Evolutionary conservation across 2,329 filamentous ascomycete genomes (phyloP).

Genomic region (Scortechinia acanthostroma): DNA sequence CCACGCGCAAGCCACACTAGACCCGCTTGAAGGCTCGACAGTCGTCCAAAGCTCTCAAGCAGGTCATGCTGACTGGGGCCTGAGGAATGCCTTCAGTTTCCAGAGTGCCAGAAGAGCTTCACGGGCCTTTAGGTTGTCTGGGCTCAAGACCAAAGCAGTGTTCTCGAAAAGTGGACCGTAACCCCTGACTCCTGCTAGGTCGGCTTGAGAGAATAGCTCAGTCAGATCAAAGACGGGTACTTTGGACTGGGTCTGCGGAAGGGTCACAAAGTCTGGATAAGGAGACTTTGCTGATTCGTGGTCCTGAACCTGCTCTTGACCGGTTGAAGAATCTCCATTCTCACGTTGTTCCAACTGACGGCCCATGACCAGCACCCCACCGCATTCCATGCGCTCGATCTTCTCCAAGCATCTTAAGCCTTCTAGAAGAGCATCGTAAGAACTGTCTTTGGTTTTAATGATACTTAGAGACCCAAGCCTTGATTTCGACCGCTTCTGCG

Average conservation of each 20-base stretch:
- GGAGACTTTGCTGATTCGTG: too few species aligned
- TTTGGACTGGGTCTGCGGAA: conserved; percentile 15
- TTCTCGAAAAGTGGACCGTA: conserved; percentile 16
- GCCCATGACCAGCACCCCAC: conserved; percentile 16
- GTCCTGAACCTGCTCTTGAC: neutral
- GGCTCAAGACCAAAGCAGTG: conserved; percentile 23
- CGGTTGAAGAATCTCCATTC: neutral
- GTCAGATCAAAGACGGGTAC: conserved; percentile 26
- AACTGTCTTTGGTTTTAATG: neutral
- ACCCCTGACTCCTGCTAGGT: conserved; percentile 16
- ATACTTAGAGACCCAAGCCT: too few species aligned
- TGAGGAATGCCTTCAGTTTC: neutral
- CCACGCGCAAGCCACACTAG: too few species aligned
- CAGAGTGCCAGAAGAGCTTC: conserved; percentile 15
- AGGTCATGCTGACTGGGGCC: neutral
- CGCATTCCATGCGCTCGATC: conserved; percentile 16
- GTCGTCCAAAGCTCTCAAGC: too few species aligned
- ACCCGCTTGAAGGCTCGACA: too few species aligned
- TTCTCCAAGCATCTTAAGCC: conserved; percentile 11
- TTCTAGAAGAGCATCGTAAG: neutral
- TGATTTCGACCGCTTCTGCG: too few species aligned
- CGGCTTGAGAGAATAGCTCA: conserved; percentile 15
- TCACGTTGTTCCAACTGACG: neutral
- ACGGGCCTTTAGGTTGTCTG: conserved; percentile 13
- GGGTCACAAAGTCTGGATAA: conserved; percentile 15